Base-by-base conservation (phyloP, 148 eudicot species). In the Fagopyrum homotropicum region DNA sequence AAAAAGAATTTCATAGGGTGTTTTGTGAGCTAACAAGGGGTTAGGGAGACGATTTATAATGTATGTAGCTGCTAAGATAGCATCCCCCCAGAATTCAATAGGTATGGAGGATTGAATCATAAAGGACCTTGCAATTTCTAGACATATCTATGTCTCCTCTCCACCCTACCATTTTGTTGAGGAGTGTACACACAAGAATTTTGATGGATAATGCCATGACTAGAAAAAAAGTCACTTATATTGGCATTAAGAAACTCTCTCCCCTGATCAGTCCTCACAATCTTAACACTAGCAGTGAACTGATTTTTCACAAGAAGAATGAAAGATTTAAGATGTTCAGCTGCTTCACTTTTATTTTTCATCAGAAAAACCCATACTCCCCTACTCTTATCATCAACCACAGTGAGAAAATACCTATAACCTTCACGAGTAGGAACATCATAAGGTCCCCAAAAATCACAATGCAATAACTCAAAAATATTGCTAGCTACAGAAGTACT, bases 101-200 rank as follows among this genome's bases (percentile, higher is more conserved):
- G 73, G 73, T 12, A 69, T 5, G 3, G 4, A 12, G 3, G 73
- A 11, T 35, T 69, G 47, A 40, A 69, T 19, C 47, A 19, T 15
- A 1, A 69, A 7, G 12, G 46, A 40, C 9, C 49, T 22, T 2
- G 73, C 73, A 12, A 70, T 16, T 17, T 70, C 73, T 3, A 70
- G 49, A n/a, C 12, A 70, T 70, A 45, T 6, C 48, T 11, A 40
- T 69, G 50, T 0, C 49, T 9, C 16, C 73, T 69, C 22, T 69
- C 73, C 49, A 69, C 73, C 73, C n/a, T 40, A 7, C 46, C 51
- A 70, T 70, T 70, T 43, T 70, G 73, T 11, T 70, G 73, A 1
- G 69, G 43, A 0, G 69, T 63, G 11, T 63, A 35, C 5, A 12
- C 15, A 63, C 44, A 63, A 11, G 69, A 63, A 0, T 0, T 63